A percentile compares a stretch with the other conserved stretches of the same genome.
These are phyloP conservation scores for Pythium aquatile DNA, from an alignment of 352 stramenopile species.

Conservation along the genomic window DNA sequence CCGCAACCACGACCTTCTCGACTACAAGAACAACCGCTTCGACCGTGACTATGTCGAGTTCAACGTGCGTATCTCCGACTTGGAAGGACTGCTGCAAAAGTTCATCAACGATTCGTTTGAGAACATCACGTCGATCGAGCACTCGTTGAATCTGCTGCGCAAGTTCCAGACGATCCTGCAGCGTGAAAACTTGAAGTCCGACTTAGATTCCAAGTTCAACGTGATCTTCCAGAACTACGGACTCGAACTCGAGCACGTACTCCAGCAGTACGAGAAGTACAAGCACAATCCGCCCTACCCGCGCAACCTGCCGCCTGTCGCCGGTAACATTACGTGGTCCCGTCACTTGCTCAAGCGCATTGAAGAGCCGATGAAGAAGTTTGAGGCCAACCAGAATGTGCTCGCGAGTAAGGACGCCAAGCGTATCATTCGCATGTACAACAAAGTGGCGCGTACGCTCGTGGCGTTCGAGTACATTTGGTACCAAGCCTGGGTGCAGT, in stretches of 20 bases:
- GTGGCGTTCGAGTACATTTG: constrained; percentile 99
- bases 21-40: constrained; percentile 99
- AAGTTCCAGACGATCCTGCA: constrained; percentile 99
- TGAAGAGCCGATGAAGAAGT: constrained; percentile 99
- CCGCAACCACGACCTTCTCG: constrained; percentile 95
- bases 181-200: constrained; percentile 97
- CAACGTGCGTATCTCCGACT: constrained; percentile 94
- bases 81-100: constrained; percentile 96
- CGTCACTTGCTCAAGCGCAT: constrained; percentile 98
- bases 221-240: constrained; percentile 99
- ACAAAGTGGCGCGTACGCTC: constrained; percentile 97
- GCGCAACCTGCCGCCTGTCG: constrained; percentile 96
- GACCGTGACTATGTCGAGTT: constrained; percentile 97
- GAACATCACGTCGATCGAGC: constrained; percentile 98
- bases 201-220: constrained; percentile 98
- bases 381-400: constrained; percentile 98
- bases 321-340: constrained; percentile 98
- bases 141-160: constrained; percentile 94
- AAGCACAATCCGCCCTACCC: constrained; percentile 97
- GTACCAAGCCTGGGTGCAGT: constrained; percentile 98
- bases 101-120: constrained; percentile 99
- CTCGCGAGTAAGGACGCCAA: constrained; percentile 96
- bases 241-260: constrained; percentile 96
- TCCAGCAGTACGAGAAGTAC: constrained; percentile 98
- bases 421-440: constrained; percentile 99